A percentile compares a stretch with the other conserved stretches of the same genome.
Conservation (phyloP, 73 alveolate species). For the Paramecium caudatum region DNA sequence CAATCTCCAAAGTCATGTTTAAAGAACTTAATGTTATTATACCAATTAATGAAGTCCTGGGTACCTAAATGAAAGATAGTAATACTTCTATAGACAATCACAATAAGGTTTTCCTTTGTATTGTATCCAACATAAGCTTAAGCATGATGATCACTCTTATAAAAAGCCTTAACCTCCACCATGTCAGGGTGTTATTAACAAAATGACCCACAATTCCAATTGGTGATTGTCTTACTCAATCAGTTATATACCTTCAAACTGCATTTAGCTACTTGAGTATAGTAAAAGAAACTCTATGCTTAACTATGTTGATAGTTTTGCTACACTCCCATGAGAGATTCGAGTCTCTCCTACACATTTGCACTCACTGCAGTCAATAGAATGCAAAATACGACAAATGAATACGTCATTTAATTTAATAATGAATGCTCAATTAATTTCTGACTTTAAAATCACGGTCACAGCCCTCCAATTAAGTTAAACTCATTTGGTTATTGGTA, state of each 20-base stretch:
- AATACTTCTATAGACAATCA: slow-evolving; percentile 65
- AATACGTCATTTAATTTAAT: slow-evolving; percentile 42
- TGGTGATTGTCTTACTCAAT: not conserved
- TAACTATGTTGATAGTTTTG: not conserved
- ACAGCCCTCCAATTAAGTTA: no score
- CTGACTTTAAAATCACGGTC: no score
- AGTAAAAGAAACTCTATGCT: not conserved
- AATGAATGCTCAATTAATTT: no score
- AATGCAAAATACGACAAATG: not conserved
- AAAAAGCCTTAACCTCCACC: slow-evolving; percentile 66
- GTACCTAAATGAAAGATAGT: not conserved
- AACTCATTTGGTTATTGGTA: no score
- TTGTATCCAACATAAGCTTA: slow-evolving; percentile 71
- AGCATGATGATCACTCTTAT: slow-evolving; percentile 67
- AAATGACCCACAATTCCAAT: slow-evolving; percentile 70
- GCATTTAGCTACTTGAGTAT: slow-evolving; percentile 46
- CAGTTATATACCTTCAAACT: slow-evolving; percentile 20
- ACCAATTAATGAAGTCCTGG: slow-evolving; percentile 38
- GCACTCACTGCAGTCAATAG: not conserved
- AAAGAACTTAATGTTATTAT: slow-evolving; percentile 59
- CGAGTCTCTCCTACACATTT: not conserved
- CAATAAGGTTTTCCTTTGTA: slow-evolving; percentile 41
- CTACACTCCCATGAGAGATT: not conserved
- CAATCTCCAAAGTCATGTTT: slow-evolving; percentile 67
- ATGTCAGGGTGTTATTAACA: slow-evolving; percentile 70